Conservation (phyloP, 1,284 basidiomycete species). For the Neotropicomus parvogracilis region DNA sequence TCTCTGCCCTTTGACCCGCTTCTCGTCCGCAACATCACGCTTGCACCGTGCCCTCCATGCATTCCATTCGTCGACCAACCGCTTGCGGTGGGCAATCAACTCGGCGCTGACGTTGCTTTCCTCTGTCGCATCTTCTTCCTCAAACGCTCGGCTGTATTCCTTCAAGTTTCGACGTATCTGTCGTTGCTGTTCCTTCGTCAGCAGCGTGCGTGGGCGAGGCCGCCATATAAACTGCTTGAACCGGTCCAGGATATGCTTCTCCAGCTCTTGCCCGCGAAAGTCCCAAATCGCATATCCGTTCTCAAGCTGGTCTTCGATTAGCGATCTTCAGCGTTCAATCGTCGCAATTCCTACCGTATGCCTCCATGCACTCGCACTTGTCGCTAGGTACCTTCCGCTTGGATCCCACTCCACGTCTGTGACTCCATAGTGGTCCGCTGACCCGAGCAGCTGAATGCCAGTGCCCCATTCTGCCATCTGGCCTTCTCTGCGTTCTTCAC, state of each 20-base stretch:
- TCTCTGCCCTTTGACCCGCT: slow-evolving; percentile 36
- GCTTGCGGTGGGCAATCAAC: slow-evolving; percentile 85
- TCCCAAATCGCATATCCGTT: slow-evolving; percentile 98
- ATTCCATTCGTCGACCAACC: slow-evolving; percentile 98
- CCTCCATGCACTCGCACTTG: slow-evolving; percentile 93
- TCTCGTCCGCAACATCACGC: slow-evolving; percentile 56
- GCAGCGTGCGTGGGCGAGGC: slow-evolving; percentile 84
- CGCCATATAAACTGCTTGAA: slow-evolving; percentile 99
- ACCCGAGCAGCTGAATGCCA: slow-evolving; percentile 83
- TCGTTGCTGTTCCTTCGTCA: slow-evolving; percentile 88
- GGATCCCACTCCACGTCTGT: slow-evolving; percentile 99
- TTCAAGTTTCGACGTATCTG: slow-evolving; percentile 86
- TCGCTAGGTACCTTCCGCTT: slow-evolving; percentile 89
- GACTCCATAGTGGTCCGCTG: slow-evolving; percentile 96
- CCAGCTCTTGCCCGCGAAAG: slow-evolving; percentile 91
- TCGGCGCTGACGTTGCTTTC: slow-evolving; percentile 94
- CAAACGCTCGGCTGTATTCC: slow-evolving; percentile 90
- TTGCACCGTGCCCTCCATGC: slow-evolving; percentile 77
- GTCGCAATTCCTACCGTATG: slow-evolving; percentile 61
- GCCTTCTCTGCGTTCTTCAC: slow-evolving; percentile 70
- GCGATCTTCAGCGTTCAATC: slow-evolving; percentile 2
- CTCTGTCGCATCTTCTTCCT: slow-evolving; percentile 95
- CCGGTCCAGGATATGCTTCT: slow-evolving; percentile 86
- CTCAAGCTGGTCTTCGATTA: slow-evolving; percentile 64
- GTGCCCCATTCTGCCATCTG: slow-evolving; percentile 75